Conservation (phyloP, 2,329 filamentous ascomycete species). For the Diaporthe humulicola region DNA sequence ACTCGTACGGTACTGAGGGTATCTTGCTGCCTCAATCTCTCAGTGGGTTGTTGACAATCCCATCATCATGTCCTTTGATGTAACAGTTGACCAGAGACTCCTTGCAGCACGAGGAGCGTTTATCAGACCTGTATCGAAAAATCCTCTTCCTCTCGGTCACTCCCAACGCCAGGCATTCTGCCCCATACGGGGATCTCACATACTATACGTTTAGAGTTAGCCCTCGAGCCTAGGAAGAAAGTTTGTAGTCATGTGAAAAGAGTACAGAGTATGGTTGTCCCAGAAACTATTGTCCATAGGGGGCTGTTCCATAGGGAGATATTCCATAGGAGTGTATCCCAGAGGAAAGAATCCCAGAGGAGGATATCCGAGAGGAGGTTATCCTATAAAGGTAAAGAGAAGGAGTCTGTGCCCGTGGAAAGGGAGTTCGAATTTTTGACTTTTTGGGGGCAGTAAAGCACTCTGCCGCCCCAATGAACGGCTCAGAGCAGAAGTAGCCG, state of each 20-base stretch:
- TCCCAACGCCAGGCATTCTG: neutral
- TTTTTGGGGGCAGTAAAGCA: no score
- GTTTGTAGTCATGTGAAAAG: no score
- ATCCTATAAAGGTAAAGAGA: no score
- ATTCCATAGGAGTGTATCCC: no score
- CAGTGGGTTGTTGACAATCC: neutral
- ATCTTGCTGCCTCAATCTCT: neutral
- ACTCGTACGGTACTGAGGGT: neutral
- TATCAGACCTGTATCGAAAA: neutral
- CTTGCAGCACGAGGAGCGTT: neutral
- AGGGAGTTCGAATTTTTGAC: no score
- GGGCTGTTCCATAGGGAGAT: neutral
- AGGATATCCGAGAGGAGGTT: neutral
- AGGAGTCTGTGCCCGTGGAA: no score
- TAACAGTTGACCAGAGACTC: conserved; percentile 7
- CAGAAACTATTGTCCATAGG: no score
- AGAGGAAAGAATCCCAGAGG: neutral
- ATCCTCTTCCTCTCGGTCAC: neutral
- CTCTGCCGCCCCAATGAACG: no score
- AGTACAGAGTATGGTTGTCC: neutral
- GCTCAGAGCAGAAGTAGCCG: no score
- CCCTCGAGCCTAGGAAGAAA: no score
- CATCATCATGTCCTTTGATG: conserved; percentile 2
- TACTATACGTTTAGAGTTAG: neutral
- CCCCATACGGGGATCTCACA: neutral